Base-by-base conservation (phyloP, 305 asterid species). In the Fraxinus nigra region DNA sequence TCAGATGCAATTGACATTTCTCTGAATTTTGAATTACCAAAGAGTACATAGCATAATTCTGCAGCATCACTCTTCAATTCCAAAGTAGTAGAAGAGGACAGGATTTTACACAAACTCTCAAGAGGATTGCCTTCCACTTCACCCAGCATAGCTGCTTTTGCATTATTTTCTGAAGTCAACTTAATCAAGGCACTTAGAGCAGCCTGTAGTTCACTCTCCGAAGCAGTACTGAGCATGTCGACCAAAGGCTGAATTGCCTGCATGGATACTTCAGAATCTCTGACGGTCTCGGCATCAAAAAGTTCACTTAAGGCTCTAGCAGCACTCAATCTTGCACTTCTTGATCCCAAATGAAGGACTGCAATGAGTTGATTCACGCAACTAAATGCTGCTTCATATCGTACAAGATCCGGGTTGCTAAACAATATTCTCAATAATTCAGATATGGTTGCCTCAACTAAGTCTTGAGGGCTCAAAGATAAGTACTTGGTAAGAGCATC, bases 321-420 rank as follows among this genome's bases (percentile, higher is more conserved):
- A 80, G 99, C 91, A 82, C 97, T 93, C 78, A 92, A 82, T 82
- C 97, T 90, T 40, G 98, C 93, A 48, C 82, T 89, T 86, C 97
- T 92, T 37, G 97, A 91, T 72, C 99, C 99, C 94, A 94, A 90
- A 79, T 87, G 98, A 84, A 95, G 97, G 89, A 94, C 97, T n/a
- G 97, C 97, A 38, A 95, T 84, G 81, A 95, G 95, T 82, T 95
- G 98, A 80, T 73, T 78, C 82, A 92, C 80, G 88, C 97, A 93
- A 86, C 92, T 91, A 72, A 89, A 80, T 84, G 95, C 92, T 69
- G 94, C 90, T 80, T 90, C 90, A 77, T 91, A 83, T 65, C 70
- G 89, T 84, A 90, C 90, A 85, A 95, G 89, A 80, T 92, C 91
- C 0, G 89, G 86, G 85, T 90, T 88, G 85, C 88, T 87, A 84